A percentile compares a stretch with the other conserved stretches of the same genome.
phyloP scores from a whole-genome alignment of 2,329 filamentous ascomycete species.

The Clarireedia monteithiana region DNA sequence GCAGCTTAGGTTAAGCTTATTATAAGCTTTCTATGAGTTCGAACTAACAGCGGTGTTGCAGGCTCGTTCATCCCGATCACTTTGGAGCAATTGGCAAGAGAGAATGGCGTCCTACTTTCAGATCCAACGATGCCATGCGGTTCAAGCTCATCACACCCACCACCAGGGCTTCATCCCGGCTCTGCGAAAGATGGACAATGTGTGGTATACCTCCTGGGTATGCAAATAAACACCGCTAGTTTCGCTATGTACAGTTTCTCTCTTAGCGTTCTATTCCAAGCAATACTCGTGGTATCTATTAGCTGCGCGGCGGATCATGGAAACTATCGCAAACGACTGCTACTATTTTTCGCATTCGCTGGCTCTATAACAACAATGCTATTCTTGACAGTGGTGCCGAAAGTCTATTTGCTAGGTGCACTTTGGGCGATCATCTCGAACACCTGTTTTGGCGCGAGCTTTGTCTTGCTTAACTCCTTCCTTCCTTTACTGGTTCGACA shows the following conservation, averaged over 20 bases:
- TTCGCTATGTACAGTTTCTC: conserved; percentile 99
- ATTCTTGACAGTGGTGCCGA: conserved; percentile 71
- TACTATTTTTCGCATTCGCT: conserved; percentile 75
- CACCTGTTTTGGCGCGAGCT: conserved; percentile 89
- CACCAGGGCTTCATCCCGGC: conserved; percentile 10
- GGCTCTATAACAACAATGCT: conserved; percentile 81
- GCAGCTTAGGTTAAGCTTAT: conserved; percentile 1
- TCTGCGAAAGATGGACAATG: conserved; percentile 54
- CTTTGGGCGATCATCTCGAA: conserved; percentile 85
- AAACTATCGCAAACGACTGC: conserved; percentile 78
- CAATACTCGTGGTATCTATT: conserved; percentile 88
- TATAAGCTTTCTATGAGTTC: background rate
- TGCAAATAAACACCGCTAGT: conserved; percentile 89
- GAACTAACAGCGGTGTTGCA: conserved; percentile 31
- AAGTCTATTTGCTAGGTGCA: conserved; percentile 72
- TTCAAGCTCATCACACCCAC: conserved; percentile 20
- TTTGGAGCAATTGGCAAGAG: conserved; percentile 84
- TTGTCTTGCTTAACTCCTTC: conserved; percentile 93
- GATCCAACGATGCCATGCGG: conserved; percentile 71
- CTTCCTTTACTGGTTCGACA: conserved; percentile 83
- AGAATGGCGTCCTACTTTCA: conserved; percentile 78
- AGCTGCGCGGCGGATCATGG: conserved; percentile 94
- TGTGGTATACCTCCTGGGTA: conserved; percentile 70
- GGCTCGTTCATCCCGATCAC: conserved; percentile 94
- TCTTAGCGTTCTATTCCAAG: conserved; percentile 80